Base-by-base conservation (phyloP, 2,329 filamentous ascomycete species). In the Cladophialophora carrionii region DNA sequence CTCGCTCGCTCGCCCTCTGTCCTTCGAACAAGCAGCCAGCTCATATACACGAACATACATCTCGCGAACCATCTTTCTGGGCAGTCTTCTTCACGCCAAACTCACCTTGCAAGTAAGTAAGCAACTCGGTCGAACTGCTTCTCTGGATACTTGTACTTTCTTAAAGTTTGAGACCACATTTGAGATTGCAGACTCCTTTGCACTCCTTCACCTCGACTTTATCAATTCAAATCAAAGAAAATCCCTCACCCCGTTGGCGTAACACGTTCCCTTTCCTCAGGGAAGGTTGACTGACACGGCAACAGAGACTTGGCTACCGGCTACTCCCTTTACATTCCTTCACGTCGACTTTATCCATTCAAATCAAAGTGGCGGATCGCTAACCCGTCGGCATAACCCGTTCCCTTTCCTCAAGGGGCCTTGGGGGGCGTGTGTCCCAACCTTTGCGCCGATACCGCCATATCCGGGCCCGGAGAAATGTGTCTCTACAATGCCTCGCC, bases 401-500 rank as follows among this genome's bases (percentile, higher is more conserved):
- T n/a, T n/a, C n/a, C n/a, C n/a, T n/a, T n/a, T n/a, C n/a, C n/a
- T n/a, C n/a, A n/a, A n/a, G n/a, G n/a, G n/a, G n/a, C n/a, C n/a
- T n/a, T n/a, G n/a, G n/a, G n/a, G n/a, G n/a, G n/a, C n/a, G n/a
- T n/a, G n/a, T n/a, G n/a, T n/a, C n/a, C n/a, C n/a, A n/a, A n/a
- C n/a, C n/a, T n/a, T n/a, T n/a, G n/a, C n/a, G n/a, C n/a, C n/a
- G n/a, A n/a, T n/a, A n/a, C n/a, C n/a, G n/a, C n/a, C n/a, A n/a
- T n/a, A n/a, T n/a, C n/a, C n/a, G n/a, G n/a, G n/a, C n/a, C n/a
- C 34, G 34, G 17, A 7, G 34, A 31, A 9, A 61, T 63, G 51
- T 61, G 61, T 32, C 56, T 66, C 34, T 63, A 49, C 53, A 32
- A 61, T 20, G 43, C 43, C 48, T 41, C 34, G 12, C n/a, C 34